Base-by-base conservation (phyloP, 139 green algal species). In the Coelastrella sp. region DNA sequence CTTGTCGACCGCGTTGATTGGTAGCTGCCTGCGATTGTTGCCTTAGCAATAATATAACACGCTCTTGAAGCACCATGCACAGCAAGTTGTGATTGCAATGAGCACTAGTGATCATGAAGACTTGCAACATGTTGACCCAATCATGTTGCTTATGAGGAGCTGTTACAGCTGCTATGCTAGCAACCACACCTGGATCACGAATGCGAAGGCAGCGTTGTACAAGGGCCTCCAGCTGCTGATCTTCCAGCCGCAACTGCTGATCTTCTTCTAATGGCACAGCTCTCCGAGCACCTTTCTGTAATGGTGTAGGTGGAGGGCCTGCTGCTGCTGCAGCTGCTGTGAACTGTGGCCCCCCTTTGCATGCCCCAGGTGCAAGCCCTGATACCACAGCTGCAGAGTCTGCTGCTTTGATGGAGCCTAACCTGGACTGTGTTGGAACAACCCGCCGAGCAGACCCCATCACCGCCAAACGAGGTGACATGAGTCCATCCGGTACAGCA, bases 191-290 rank as follows among this genome's bases (percentile, higher is more conserved):
- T 71, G 75, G 75, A 45, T 71, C 71, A 5, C 23, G 21, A 30
- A 82, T 82, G 23, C 75, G 51, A 51, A 82, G 35, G 37, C 75
- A 82, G 3, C 75, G 34, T 38, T 82, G 51, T 17, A 82, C 75
- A 23, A 71, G 53, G 2, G 21, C 19, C 75, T 82, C 53, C 35
- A 82, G 75, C 34, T 71, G 32, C 35, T n/a, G 37, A 13, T 71
- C 75, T 6, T 43, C 62, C 17, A 53, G n/a, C 2, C 57, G 50
- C 48, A 38, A 2, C 7, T 5, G 23, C 34, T 71, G 30, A 2
- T 82, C 75, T 38, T 40, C 38, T 6, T 82, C 75, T 25, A 41
- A 4, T 37, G 69, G 69, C 21, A 82, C 75, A 7, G 35, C 43
- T 15, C 75, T 51, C 35, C 75, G 25, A 15, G 75, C 75, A 53